phyloP scores from a whole-genome alignment of 148 eudicot species.

The Fagopyrum homotropicum region DNA sequence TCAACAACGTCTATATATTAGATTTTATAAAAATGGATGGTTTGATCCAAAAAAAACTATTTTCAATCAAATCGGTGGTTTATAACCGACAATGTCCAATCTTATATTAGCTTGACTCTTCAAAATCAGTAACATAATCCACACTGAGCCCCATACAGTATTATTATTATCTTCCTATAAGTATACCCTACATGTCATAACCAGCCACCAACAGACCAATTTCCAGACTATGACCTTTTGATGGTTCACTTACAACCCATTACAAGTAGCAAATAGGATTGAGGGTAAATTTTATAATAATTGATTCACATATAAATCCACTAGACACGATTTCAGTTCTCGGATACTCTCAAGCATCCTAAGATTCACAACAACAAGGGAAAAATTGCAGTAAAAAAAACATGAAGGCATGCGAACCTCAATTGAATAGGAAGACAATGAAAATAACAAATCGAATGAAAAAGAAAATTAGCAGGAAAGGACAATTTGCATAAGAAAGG shows the following conservation, averaged over 20 bases:
- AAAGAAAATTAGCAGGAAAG: not conserved
- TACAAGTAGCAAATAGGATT: not conserved
- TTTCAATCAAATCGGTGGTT: not conserved
- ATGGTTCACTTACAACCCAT: not conserved
- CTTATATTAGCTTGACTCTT: not conserved
- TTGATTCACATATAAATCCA: not conserved
- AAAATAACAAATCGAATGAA: not conserved
- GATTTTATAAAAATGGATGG: not conserved
- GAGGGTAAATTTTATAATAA: not conserved
- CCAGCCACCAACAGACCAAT: not conserved
- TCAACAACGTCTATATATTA: not conserved
- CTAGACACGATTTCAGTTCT: not conserved
- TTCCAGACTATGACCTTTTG: not conserved
- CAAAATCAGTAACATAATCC: not conserved
- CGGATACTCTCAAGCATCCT: not conserved
- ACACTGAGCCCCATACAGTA: not conserved
- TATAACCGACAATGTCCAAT: not conserved
- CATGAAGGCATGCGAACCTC: not conserved
- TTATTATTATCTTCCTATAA: not conserved
- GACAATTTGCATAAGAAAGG: no score
- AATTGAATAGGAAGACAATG: not conserved
- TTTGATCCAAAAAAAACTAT: not conserved
- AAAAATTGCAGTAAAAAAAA: not conserved
- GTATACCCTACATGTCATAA: not conserved
- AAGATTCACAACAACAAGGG: not conserved